These are phyloP conservation scores for Atractiella rhizophila DNA, from an alignment of 768 basidiomycete genomes.

Conservation along the genomic window DNA sequence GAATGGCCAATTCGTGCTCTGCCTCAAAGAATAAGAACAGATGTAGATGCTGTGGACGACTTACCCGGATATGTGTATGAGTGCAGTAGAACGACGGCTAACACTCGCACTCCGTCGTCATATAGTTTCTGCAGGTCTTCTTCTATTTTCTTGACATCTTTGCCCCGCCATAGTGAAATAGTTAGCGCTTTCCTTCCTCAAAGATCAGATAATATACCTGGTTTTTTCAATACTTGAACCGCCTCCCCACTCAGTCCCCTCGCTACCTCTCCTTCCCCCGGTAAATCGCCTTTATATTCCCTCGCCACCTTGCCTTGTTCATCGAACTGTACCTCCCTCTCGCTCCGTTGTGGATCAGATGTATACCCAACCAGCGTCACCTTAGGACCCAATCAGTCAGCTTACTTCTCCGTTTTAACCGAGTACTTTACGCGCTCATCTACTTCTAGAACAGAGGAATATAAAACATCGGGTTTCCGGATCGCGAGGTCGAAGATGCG, in stretches of 20 bases:
- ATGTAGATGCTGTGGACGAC: background rate
- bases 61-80: conserved; percentile 34
- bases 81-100: conserved; percentile 73
- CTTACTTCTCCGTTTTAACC: too few species aligned
- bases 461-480: conserved; percentile 29
- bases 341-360: conserved; percentile 55
- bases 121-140: conserved; percentile 44
- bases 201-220: too few species aligned
- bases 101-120: conserved; percentile 55
- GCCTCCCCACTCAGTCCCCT: conserved; percentile 68
- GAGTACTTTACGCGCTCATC: conserved; percentile 95
- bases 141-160: conserved; percentile 33
- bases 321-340: conserved; percentile 50
- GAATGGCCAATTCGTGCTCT: conserved; percentile 52
- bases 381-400: too few species aligned
- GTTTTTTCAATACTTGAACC: conserved; percentile 50
- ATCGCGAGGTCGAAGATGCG: conserved; percentile 88
- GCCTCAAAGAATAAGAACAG: too few species aligned
- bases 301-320: conserved; percentile 20
- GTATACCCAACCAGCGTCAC: conserved; percentile 79
- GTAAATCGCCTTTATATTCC: conserved; percentile 4
- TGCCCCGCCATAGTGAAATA: conserved; percentile 1
- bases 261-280: conserved; percentile 32
- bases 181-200: background rate
- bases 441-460: conserved; percentile 45